These are phyloP conservation scores for Pleurotus platypus DNA, from an alignment of 768 basidiomycete species.

Conservation along the genomic window DNA sequence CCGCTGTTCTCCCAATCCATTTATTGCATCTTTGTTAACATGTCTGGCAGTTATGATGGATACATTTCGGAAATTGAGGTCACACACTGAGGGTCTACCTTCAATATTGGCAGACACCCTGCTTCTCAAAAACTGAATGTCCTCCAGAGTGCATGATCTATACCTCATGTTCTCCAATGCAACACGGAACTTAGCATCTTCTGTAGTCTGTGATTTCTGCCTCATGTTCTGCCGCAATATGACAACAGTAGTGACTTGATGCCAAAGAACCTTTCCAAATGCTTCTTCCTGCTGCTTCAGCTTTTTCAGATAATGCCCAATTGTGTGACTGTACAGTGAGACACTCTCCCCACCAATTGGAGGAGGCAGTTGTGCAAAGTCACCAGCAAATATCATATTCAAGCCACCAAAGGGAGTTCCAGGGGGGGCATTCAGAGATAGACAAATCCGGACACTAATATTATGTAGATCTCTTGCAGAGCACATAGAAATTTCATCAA, in stretches of 20 bases:
- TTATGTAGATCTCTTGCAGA: constrained; percentile 21
- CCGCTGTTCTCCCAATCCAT: constrained; percentile 17
- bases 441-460: constrained; percentile 20
- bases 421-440: constrained; percentile 10
- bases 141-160: constrained; percentile 16
- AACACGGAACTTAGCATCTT: constrained; percentile 22
- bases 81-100: not conserved
- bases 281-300: constrained; percentile 15
- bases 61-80: constrained; percentile 20
- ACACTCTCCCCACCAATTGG: constrained; percentile 9
- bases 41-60: constrained; percentile 29
- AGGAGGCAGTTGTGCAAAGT: constrained; percentile 31
- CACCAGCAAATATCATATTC: constrained; percentile 35
- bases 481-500: constrained; percentile 42
- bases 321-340: constrained; percentile 17
- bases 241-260: constrained; percentile 27
- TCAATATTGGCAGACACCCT: constrained; percentile 4
- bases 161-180: constrained; percentile 27
- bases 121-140: constrained; percentile 18
- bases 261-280: constrained; percentile 26
- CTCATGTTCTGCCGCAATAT: constrained; percentile 26
- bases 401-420: constrained; percentile 29
- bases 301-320: constrained; percentile 6
- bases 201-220: constrained; percentile 17
- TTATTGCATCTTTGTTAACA: constrained; percentile 26